phyloP scores from a whole-genome alignment of 2,329 filamentous ascomycete genomes.

The Colletotrichum sansevieriae region DNA sequence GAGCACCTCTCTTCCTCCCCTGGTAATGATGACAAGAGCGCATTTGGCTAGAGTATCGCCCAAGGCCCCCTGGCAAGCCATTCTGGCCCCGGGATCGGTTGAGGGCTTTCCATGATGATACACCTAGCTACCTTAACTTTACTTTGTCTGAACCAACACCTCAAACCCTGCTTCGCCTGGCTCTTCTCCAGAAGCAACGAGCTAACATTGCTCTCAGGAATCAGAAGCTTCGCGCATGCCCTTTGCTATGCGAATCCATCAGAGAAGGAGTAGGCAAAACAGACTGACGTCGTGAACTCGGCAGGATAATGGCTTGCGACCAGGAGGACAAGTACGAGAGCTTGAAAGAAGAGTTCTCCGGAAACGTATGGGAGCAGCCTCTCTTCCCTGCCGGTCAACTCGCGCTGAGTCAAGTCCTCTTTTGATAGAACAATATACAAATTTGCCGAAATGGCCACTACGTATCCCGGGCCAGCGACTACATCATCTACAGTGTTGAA shows the following conservation, averaged over 20 bases:
- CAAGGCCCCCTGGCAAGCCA: constrained; percentile 73
- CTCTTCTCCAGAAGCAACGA: constrained; percentile 40
- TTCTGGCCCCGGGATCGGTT: constrained; percentile 77
- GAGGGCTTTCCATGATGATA: constrained; percentile 95
- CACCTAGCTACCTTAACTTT: constrained; percentile 96
- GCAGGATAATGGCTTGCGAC: constrained; percentile 94
- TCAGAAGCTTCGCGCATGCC: constrained; percentile 51
- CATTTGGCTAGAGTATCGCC: constrained; percentile 99
- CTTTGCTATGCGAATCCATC: neutral
- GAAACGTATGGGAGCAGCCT: constrained; percentile 75
- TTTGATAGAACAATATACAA: constrained; percentile 77
- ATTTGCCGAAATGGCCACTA: constrained; percentile 95
- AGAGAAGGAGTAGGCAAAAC: neutral
- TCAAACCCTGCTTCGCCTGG: constrained; percentile 43
- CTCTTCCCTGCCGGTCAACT: constrained; percentile 24
- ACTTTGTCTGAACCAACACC: constrained; percentile 78
- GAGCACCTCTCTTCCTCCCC: constrained; percentile 26
- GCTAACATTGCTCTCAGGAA: constrained; percentile 42
- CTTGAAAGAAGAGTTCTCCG: constrained; percentile 84
- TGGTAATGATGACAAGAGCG: constrained; percentile 98
- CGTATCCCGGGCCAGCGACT: constrained; percentile 96
- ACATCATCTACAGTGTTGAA: constrained; percentile 98
- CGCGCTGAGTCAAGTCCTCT: constrained; percentile 37
- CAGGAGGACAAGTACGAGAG: constrained; percentile 87
- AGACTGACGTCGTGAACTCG: constrained; percentile 34